Conservation (phyloP, 2,329 filamentous ascomycete species). For the Trichoderma sp. region DNA sequence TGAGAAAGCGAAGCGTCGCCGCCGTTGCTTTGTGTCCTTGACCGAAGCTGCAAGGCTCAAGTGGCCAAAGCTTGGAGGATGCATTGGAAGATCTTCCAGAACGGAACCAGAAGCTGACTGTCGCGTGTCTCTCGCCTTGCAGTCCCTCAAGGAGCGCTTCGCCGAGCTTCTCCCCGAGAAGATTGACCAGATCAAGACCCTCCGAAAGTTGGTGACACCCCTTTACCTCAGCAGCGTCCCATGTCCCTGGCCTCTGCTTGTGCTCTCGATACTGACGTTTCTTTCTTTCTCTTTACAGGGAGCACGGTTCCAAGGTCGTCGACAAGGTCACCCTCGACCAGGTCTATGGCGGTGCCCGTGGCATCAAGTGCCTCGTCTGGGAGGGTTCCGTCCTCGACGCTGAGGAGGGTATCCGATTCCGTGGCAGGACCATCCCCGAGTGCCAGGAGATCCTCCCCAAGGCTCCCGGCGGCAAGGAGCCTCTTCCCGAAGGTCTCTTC, state of each 20-base stretch:
- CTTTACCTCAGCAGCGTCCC: conserved; percentile 30
- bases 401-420: conserved; percentile 99
- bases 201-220: conserved; percentile 74
- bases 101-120: conserved; percentile 27
- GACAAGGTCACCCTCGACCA: conserved; percentile 99
- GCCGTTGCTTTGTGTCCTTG: neutral
- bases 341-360: conserved; percentile 98
- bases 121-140: conserved; percentile 7
- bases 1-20: conserved; percentile 46
- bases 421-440: conserved; percentile 98
- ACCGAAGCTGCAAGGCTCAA: neutral
- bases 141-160: conserved; percentile 99
- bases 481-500: conserved; percentile 98
- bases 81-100: neutral
- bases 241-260: neutral
- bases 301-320: conserved; percentile 91
- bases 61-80: neutral
- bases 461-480: conserved; percentile 94
- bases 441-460: conserved; percentile 97
- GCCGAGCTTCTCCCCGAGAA: conserved; percentile 93
- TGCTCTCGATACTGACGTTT: conserved; percentile 30
- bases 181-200: conserved; percentile 98
- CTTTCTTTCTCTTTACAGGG: conserved; percentile 54
- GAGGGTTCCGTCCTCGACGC: conserved; percentile 97
- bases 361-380: conserved; percentile 98